A percentile compares a stretch with the other conserved stretches of the same genome.
phyloP scores from a whole-genome alignment of 1,284 basidiomycete species.

The Golubevia sp. region DNA sequence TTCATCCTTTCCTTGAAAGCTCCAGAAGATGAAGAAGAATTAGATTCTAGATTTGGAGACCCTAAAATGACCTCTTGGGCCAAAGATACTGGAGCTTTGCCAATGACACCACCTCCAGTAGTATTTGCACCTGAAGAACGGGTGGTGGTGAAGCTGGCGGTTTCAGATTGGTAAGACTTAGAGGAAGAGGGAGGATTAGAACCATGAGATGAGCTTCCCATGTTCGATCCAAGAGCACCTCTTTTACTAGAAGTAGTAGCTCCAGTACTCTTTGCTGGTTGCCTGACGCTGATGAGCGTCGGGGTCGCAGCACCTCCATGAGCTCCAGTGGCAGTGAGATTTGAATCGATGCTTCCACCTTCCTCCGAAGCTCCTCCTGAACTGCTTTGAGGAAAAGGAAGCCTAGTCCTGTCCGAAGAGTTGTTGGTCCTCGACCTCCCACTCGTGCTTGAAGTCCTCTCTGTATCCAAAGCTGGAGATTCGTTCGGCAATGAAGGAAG shows the following conservation, averaged over 20 bases:
- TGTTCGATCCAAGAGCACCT: not conserved
- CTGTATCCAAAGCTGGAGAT: not conserved
- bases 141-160: slow-evolving; percentile 4
- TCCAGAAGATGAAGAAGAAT: slow-evolving; percentile 4
- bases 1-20: slow-evolving; percentile 44
- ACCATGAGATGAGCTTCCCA: not conserved
- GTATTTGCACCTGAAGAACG: not conserved
- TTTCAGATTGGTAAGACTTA: not conserved
- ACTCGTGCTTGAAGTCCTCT: not conserved
- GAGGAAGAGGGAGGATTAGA: not conserved
- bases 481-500: not conserved
- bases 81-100: slow-evolving; percentile 16
- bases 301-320: not conserved
- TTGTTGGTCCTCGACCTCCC: not conserved
- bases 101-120: not conserved
- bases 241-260: not conserved
- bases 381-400: too few species aligned
- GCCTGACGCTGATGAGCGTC: not conserved
- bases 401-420: not conserved
- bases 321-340: not conserved
- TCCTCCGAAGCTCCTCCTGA: not conserved
- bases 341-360: not conserved
- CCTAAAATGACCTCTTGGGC: slow-evolving; percentile 19
- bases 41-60: not conserved
- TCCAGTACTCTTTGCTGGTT: not conserved